Conservation (phyloP, 495 filamentous ascomycete genomes). For the Aspergillus saccharolyticus region DNA sequence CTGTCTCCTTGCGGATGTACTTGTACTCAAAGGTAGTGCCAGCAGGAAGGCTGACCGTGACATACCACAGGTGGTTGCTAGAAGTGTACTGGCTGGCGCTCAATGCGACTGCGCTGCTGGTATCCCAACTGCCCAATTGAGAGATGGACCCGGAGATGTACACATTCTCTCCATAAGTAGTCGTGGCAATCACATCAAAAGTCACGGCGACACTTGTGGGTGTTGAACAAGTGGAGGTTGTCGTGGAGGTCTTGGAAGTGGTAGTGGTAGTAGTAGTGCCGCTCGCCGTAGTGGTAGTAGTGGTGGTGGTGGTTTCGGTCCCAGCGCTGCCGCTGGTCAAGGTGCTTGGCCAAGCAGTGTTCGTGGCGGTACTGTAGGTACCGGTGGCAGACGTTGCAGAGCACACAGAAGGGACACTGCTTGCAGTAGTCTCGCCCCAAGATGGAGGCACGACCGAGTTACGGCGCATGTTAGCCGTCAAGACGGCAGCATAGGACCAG, state of each 20-base stretch:
- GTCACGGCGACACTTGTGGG: conserved; percentile 51
- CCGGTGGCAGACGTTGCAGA: conserved; percentile 47
- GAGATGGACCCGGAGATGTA: conserved; percentile 52
- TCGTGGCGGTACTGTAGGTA: conserved; percentile 53
- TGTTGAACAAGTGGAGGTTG: conserved; percentile 32
- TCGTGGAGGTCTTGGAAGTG: conserved; percentile 2
- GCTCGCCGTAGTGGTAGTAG: conserved; percentile 11
- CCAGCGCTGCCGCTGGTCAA: conserved; percentile 36
- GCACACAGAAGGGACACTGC: conserved; percentile 52
- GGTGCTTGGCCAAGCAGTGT: conserved; percentile 50
- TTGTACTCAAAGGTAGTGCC: conserved; percentile 61
- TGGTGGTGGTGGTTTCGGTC: conserved; percentile 30
- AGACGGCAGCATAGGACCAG: conserved; percentile 49
- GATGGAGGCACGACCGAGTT: conserved; percentile 48
- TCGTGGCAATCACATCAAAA: conserved; percentile 53
- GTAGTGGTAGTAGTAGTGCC: conserved; percentile 28
- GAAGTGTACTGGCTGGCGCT: conserved; percentile 49
- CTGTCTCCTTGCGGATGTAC: conserved; percentile 54
- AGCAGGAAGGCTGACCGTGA: conserved; percentile 44
- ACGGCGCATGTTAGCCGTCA: conserved; percentile 47
- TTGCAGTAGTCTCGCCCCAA: conserved; percentile 49
- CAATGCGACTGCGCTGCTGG: conserved; percentile 44
- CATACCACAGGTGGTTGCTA: conserved; percentile 54
- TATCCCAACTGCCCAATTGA: conserved; percentile 54
- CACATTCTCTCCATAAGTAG: conserved; percentile 54